phyloP scores from a whole-genome alignment of 495 filamentous ascomycete species.

The Melanomma pulvis-pyrius region DNA sequence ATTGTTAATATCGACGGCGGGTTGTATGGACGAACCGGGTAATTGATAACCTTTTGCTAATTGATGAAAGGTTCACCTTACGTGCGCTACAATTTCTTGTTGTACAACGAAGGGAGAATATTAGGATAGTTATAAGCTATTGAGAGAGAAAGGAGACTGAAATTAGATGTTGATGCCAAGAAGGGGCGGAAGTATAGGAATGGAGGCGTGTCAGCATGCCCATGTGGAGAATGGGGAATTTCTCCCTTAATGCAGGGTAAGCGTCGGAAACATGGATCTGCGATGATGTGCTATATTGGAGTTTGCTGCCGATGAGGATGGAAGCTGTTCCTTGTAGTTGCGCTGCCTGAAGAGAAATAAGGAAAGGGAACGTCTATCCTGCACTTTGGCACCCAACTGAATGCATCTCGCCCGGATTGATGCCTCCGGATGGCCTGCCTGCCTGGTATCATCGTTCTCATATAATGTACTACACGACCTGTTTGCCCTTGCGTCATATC shows the following conservation, averaged over 20 bases:
- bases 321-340: background rate
- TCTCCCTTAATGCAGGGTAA: background rate
- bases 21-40: conserved; percentile 4
- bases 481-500: no score
- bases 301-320: background rate
- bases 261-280: background rate
- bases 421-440: no score
- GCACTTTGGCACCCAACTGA: no score
- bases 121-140: background rate
- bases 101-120: background rate
- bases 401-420: no score
- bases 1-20: background rate
- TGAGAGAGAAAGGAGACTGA: background rate
- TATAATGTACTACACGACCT: no score
- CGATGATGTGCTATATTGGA: no score
- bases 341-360: background rate
- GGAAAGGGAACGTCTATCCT: no score
- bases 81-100: background rate
- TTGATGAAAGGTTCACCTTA: background rate
- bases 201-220: background rate
- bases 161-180: background rate
- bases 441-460: no score
- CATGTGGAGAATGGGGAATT: background rate
- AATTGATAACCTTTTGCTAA: conserved; percentile 15
- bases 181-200: background rate